These are phyloP conservation scores for Berberis vulgaris DNA, from an alignment of 164 flowering plant genomes.

Conservation along the genomic window DNA sequence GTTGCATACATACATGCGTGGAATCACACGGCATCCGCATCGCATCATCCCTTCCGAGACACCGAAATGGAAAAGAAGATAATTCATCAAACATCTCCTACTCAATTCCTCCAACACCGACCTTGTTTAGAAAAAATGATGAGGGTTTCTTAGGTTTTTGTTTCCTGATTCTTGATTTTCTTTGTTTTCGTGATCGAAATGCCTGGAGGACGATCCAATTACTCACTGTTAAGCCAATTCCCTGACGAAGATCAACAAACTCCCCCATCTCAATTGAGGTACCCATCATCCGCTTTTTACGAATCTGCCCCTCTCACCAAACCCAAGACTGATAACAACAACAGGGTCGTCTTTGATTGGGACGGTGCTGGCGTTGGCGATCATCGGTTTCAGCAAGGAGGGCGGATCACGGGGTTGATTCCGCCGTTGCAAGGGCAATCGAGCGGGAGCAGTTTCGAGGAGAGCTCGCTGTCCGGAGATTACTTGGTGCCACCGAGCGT, in stretches of 20 bases:
- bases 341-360: slow-evolving; percentile 37
- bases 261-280: slow-evolving; percentile 5
- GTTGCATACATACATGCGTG: too few relatives aligned
- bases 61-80: too few relatives aligned
- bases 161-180: slow-evolving; percentile 5
- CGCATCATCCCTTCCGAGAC: too few relatives aligned
- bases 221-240: slow-evolving; percentile 52
- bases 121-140: too few relatives aligned
- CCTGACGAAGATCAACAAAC: slow-evolving; percentile 44
- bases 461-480: slow-evolving; percentile 56
- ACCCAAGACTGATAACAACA: slow-evolving; percentile 23
- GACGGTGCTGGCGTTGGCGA: slow-evolving; percentile 26
- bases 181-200: slow-evolving; percentile 52
- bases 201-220: slow-evolving; percentile 64
- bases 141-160: background rate
- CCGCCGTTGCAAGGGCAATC: slow-evolving; percentile 56
- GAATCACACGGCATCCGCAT: too few relatives aligned
- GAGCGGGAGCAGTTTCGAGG: slow-evolving; percentile 72
- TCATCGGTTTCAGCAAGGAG: background rate
- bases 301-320: slow-evolving; percentile 34
- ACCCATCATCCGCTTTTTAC: slow-evolving; percentile 14
- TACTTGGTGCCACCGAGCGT: slow-evolving; percentile 28
- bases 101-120: too few relatives aligned
- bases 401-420: slow-evolving; percentile 29
- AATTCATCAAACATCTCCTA: too few relatives aligned